Percentiles rank a stretch among this genome's conserved stretches.
Conservation (phyloP, 257 asterid species). For the Avicennia marina region DNA sequence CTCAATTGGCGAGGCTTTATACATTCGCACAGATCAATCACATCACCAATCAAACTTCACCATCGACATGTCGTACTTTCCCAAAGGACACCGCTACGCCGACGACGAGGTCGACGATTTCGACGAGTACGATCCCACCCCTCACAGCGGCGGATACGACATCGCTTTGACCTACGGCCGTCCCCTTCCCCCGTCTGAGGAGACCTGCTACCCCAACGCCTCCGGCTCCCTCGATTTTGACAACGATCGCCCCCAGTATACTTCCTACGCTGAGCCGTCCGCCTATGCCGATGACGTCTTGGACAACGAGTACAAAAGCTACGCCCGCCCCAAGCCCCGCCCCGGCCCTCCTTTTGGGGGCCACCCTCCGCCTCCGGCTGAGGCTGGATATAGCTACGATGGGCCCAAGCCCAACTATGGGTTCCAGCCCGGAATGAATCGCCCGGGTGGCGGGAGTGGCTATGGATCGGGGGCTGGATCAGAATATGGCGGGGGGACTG, state of each 20-base stretch:
- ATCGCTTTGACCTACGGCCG: conserved; percentile 67
- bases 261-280: conserved; percentile 65
- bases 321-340: conserved; percentile 58
- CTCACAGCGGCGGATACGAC: conserved; percentile 90
- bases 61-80: conserved; percentile 63
- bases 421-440: no score
- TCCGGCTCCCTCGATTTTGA: conserved; percentile 55
- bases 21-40: no score
- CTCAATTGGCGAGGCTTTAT: no score
- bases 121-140: conserved; percentile 84
- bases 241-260: conserved; percentile 75
- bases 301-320: conserved; percentile 77
- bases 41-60: no score
- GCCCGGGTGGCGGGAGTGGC: conserved; percentile 33
- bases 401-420: conserved; percentile 36
- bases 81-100: conserved; percentile 53
- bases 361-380: conserved; percentile 15
- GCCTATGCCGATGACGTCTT: conserved; percentile 70
- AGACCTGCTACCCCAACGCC: conserved; percentile 62
- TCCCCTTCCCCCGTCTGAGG: conserved; percentile 66
- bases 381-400: conserved; percentile 25
- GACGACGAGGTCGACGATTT: conserved; percentile 64
- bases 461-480: conserved; percentile 26
- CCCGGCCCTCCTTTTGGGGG: conserved; percentile 36
- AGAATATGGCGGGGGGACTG: conserved; percentile 18